Base-by-base conservation (phyloP, 2,329 filamentous ascomycete genomes). In the Exophiala aquamarina region DNA sequence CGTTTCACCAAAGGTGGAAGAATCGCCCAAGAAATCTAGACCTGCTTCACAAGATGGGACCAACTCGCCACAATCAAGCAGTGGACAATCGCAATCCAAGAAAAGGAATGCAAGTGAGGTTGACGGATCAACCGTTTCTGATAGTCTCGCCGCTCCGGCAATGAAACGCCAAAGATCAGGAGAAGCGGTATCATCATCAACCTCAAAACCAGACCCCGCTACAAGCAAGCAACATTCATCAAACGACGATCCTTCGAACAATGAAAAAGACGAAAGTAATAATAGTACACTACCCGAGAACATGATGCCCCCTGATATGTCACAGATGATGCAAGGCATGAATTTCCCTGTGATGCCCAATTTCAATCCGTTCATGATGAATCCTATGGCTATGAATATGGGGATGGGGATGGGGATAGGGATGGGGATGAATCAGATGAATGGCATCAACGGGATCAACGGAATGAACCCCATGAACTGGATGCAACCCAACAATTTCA, bases 91-190 rank as follows among this genome's bases (percentile, higher is more conserved):
- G n/a, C 23, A 26, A 6, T 72, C 80, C 19, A 93, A 87, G 70
- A 98, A 97, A 72, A 83, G 93, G 17, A 79, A 86, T 9, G 89
- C 90, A 11, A 89, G 90, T 42, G 76, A 82, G 23, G 68, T 77
- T 44, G 69, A 68, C 39, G 73, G 68, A 47, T 63, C 81, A 78
- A 29, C 86, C 83, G 82, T 79, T 78, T 46, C 69, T 66, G 62
- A 73, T 73, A 60, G 70, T 66, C 47, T 61, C 26, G 50, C 54
- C 38, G 61, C 60, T 15, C 59, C 65, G 19, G 57, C 60, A 13
- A 57, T 65, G 56, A 74, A 73, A 56, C 73, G 70, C 50, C 67
- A 68, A 37, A 72, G 68, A 70, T 58, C 70, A 59, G 61, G 70
- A 68, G 63, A 76, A 7, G 52, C 55, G 1, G 31, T 41, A 19